phyloP scores from a whole-genome alignment of 257 asterid genomes.

The Penstemon eatonii region DNA sequence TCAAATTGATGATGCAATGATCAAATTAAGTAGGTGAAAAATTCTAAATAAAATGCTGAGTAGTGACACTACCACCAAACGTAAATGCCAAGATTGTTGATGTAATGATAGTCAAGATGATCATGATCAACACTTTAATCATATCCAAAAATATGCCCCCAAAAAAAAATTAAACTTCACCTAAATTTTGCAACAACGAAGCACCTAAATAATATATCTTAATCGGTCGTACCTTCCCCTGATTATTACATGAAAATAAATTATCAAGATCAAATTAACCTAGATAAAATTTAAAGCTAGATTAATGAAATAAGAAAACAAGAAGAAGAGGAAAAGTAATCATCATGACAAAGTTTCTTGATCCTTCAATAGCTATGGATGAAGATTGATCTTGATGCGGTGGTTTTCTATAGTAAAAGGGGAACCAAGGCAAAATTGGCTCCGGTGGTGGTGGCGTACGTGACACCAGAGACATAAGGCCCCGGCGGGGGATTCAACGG shows the following conservation, averaged over 20 bases:
- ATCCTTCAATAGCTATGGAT: constrained; percentile 35
- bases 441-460: constrained; percentile 84
- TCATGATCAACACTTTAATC: constrained; percentile 21
- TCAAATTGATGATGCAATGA: constrained; percentile 1
- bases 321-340: constrained; percentile 19
- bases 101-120: neutral
- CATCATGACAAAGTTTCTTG: constrained; percentile 26
- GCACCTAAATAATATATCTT: neutral
- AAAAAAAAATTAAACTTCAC: neutral
- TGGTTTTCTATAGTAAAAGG: constrained; percentile 69
- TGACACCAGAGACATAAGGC: constrained; percentile 41
- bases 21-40: constrained; percentile 23
- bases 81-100: constrained; percentile 24
- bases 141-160: neutral
- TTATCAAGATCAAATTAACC: constrained; percentile 14
- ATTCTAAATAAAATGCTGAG: constrained; percentile 10
- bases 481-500: constrained; percentile 37
- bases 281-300: constrained; percentile 33
- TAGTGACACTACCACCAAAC: constrained; percentile 2
- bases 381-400: constrained; percentile 63
- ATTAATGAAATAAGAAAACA: constrained; percentile 24
- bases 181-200: constrained; percentile 14
- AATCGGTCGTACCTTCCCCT: neutral
- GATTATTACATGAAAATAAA: constrained; percentile 16
- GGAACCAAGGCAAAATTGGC: constrained; percentile 75